Evolutionary conservation across 345 rosid species (phyloP).

Genomic region (Moricandia moricandioides): DNA sequence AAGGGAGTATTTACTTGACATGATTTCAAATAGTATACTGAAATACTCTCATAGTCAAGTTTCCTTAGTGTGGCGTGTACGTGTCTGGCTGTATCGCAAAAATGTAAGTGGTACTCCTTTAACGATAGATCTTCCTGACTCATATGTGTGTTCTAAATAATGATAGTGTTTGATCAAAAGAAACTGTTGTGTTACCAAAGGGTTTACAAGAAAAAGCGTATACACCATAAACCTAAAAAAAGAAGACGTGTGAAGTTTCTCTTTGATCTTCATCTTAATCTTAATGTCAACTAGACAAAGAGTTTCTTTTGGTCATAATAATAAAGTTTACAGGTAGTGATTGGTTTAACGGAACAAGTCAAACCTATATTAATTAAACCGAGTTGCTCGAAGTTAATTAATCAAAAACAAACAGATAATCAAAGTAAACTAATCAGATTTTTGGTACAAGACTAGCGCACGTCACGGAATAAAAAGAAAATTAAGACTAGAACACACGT

Average conservation of each 20-base stretch:
- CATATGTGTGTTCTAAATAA: background rate
- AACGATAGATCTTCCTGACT: background rate
- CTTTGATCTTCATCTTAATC: background rate
- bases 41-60: no score
- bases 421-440: background rate
- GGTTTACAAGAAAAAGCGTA: background rate
- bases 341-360: conserved; percentile 11
- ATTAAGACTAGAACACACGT: background rate
- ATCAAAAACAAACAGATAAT: background rate
- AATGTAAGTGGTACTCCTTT: background rate
- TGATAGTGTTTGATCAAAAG: background rate
- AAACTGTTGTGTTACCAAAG: background rate
- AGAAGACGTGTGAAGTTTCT: background rate
- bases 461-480: conserved; percentile 7
- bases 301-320: background rate
- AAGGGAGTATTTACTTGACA: no score
- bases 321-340: background rate
- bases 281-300: background rate
- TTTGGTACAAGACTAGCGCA: conserved; percentile 6
- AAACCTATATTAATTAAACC: background rate
- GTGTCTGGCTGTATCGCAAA: no score
- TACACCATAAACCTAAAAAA: background rate
- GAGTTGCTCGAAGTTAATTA: background rate
- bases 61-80: no score
- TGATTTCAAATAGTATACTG: no score